Evolutionary conservation across 164 flowering plant genomes (phyloP), one percentile per base, ranked within the genome.

Genomic region (Cinnamomum chago): DNA sequence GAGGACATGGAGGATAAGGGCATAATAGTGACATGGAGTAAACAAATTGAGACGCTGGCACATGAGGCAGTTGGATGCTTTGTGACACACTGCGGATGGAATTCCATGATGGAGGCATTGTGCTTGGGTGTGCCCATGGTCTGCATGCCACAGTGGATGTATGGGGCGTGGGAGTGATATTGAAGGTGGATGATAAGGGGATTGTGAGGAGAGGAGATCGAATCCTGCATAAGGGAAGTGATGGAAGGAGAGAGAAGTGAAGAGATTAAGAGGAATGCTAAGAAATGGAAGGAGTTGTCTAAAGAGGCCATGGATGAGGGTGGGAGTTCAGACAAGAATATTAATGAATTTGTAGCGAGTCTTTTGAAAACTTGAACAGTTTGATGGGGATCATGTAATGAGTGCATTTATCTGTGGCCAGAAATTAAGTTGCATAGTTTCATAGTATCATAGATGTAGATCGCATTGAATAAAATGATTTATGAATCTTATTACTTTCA

Each of bases 81-180:
- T 67, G 67, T 88, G 40, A 83, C 84, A 0, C 90, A 88, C 62
- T 88, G 89, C 52, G 90, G 92, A n/a, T 86, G 85, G 84, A 88
- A 88, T 76, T 87, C 91, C 7, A 80, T 78, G 0, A 50, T 88
- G 1, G 92, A 87, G 76, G 86, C 83, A 14, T 13, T 87, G 74
- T 74, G 79, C 70, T 25, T 80, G 66, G 89, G 92, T 5, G 87
- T 87, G 27, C 90, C 89, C 0, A 76, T 88, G 85, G 88, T 85
- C 68, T 87, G 80, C 5, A 70, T 86, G 64, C 89, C 90, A 0
- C 85, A 74, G 72, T 89, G 88, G 90, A 85, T 72, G 85, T 84
- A 11, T 84, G 87, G 92, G 67, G 73, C n/a, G 77, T 81, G 9
- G 88, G 90, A 2, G 70, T 82, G 65, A 70, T 82, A 33, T 79